These are phyloP conservation scores for Fusarium nisikadoi DNA, from an alignment of 2,329 filamentous ascomycete genomes.

Conservation along the genomic window DNA sequence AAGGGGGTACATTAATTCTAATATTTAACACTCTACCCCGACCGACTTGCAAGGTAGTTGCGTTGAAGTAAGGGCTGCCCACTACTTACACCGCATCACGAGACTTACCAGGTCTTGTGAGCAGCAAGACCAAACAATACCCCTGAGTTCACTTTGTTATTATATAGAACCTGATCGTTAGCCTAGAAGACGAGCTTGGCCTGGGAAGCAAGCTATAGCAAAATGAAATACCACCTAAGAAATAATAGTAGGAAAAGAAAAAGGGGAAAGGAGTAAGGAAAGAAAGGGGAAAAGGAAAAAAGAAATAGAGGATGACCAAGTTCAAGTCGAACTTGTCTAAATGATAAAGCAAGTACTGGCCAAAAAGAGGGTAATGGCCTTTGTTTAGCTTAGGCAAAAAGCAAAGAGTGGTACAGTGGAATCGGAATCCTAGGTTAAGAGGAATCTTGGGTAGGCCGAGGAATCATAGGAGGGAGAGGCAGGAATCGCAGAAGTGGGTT, in stretches of 20 bases:
- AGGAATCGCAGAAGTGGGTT: no score
- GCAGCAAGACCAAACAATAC: not conserved
- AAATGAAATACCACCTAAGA: not conserved
- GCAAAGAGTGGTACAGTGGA: not conserved
- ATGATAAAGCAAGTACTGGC: no score
- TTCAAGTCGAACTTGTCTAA: not conserved
- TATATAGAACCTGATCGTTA: rapidly evolving
- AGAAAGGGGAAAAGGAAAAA: not conserved
- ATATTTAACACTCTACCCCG: not conserved
- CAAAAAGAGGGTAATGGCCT: no score
- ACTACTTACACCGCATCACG: not conserved
- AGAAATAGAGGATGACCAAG: not conserved
- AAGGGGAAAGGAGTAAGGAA: rapidly evolving
- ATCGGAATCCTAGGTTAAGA: no score
- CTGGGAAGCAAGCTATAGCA: not conserved
- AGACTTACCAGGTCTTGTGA: not conserved
- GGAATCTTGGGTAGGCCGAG: no score
- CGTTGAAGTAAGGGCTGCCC: not conserved
- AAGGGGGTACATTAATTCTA: not conserved
- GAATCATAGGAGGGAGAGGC: no score
- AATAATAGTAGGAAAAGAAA: rapidly evolving
- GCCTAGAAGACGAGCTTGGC: not conserved
- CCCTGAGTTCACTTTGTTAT: not conserved
- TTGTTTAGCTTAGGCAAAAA: not conserved
- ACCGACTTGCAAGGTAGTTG: not conserved